Percentiles rank a stretch among this genome's conserved stretches.
Conservation (phyloP, 169 alveolate species). For the Eimeria zaria region DNA sequence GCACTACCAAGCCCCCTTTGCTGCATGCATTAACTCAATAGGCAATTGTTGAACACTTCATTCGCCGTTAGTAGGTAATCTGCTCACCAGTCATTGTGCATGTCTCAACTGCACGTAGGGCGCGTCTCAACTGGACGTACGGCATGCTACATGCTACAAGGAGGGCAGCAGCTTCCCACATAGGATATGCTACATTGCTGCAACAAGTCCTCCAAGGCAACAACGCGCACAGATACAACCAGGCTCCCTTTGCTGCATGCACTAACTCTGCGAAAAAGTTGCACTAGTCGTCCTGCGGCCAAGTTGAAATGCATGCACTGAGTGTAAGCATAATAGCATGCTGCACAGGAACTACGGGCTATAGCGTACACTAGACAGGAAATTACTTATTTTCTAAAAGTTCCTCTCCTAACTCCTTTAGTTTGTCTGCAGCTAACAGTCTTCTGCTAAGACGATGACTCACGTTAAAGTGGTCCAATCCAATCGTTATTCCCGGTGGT, state of each 20-base stretch:
- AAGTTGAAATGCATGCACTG: no score
- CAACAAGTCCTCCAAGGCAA: background rate
- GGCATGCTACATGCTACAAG: no score
- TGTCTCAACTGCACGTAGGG: no score
- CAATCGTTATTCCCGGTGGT: background rate
- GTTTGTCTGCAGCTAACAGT: background rate
- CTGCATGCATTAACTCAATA: no score
- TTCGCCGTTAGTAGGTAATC: no score
- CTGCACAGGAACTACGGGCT: background rate
- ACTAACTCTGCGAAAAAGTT: background rate
- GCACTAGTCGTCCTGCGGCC: no score
- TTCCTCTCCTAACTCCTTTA: background rate
- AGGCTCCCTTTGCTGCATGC: background rate
- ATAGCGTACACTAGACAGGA: background rate
- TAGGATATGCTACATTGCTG: background rate
- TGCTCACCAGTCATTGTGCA: no score
- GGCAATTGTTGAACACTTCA: no score
- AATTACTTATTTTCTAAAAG: background rate
- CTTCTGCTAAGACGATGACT: background rate
- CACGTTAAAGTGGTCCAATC: no score
- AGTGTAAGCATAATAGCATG: background rate
- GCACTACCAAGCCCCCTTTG: no score
- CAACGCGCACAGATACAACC: background rate
- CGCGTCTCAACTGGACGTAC: no score
- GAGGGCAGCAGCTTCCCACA: no score